phyloP scores from a whole-genome alignment of 148 eudicot species.

The Fagopyrum tataricum region DNA sequence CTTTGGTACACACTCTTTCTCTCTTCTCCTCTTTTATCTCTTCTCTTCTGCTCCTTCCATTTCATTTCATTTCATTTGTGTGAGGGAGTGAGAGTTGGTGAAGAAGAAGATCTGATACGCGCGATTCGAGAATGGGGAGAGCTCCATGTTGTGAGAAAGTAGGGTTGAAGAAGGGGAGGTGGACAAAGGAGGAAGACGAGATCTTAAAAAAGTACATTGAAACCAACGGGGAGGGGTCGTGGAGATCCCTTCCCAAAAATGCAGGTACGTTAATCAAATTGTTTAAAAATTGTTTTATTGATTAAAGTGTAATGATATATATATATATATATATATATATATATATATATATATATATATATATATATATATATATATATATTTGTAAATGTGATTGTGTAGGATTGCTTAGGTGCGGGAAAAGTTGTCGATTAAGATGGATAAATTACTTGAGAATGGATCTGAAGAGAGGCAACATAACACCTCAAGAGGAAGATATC shows the following conservation, averaged over 20 bases:
- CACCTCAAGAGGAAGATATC: constrained; percentile 49
- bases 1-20: background rate
- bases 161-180: constrained; percentile 70
- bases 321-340: background rate
- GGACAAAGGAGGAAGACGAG: constrained; percentile 77
- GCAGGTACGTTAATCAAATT: constrained; percentile 42
- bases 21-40: constrained; percentile 3
- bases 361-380: background rate
- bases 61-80: background rate
- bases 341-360: too few species aligned
- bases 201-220: constrained; percentile 49
- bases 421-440: constrained; percentile 92
- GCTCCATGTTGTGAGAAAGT: constrained; percentile 87
- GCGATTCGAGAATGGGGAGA: constrained; percentile 62
- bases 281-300: background rate
- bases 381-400: background rate
- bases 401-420: constrained; percentile 86
- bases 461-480: constrained; percentile 75
- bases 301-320: background rate
- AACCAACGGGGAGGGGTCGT: constrained; percentile 74
- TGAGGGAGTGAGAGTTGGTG: background rate
- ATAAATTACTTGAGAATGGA: constrained; percentile 46
- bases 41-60: background rate
- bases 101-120: background rate
- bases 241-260: constrained; percentile 84